Evolutionary conservation across 176 grass and related monocot species (phyloP).

Genomic region (Saccharum spontaneum): DNA sequence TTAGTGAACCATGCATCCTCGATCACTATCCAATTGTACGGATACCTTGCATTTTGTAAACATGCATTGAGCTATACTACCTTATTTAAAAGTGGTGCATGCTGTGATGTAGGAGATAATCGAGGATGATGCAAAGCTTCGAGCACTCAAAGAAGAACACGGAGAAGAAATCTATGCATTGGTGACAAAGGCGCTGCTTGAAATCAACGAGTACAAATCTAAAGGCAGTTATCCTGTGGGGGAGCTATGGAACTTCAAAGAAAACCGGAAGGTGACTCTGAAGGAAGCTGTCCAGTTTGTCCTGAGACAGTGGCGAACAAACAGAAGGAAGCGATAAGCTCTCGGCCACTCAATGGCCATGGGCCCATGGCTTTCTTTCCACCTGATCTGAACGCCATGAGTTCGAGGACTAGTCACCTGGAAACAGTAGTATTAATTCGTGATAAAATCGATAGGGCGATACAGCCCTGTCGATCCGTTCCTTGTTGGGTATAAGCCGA

Average conservation of each 20-base stretch:
- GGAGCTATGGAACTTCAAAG: conserved; percentile 63
- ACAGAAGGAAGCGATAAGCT: conserved; percentile 51
- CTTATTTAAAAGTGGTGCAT: not conserved
- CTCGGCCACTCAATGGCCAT: too few species aligned
- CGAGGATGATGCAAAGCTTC: conserved; percentile 60
- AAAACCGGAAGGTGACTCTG: conserved; percentile 44
- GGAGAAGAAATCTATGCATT: conserved; percentile 58
- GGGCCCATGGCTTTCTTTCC: not conserved
- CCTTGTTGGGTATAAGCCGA: conserved; percentile 10
- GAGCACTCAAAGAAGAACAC: conserved; percentile 53
- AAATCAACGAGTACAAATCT: conserved; percentile 66
- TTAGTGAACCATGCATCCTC: not conserved
- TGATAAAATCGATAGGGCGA: not conserved
- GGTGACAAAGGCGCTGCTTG: conserved; percentile 56
- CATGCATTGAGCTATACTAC: not conserved
- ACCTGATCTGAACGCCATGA: not conserved
- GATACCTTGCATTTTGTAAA: not conserved
- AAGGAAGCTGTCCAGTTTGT: conserved; percentile 58
- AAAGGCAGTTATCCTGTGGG: conserved; percentile 39
- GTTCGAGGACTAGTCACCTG: not conserved
- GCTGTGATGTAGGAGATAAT: conserved; percentile 48
- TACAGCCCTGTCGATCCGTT: not conserved
- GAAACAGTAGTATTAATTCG: not conserved
- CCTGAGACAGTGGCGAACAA: conserved; percentile 43
- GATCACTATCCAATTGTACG: not conserved